A percentile compares a stretch with the other conserved stretches of the same genome.
Evolutionary conservation across 768 basidiomycete species (phyloP).

Genomic region (Rhodocollybia butyracea): DNA sequence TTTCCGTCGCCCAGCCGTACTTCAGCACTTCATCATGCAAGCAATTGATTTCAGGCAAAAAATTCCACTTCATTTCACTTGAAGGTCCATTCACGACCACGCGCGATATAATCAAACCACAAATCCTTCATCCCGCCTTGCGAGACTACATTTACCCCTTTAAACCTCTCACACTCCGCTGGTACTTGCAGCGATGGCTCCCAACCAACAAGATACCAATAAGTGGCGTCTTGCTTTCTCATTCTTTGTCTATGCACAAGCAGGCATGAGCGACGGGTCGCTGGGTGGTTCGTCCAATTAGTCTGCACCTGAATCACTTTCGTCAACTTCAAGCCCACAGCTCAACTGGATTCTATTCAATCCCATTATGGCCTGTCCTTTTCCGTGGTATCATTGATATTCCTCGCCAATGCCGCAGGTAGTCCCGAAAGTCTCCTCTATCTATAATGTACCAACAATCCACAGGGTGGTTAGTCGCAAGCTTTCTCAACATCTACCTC

Average conservation of each 20-base stretch:
- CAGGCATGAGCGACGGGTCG: not conserved
- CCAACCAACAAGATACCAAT: not conserved
- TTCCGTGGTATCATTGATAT: not conserved
- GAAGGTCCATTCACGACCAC: too few relatives aligned
- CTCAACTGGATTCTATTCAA: not conserved
- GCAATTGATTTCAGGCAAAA: too few relatives aligned
- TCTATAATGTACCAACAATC: not conserved
- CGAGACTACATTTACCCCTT: too few relatives aligned
- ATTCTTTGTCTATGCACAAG: not conserved
- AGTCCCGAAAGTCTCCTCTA: not conserved
- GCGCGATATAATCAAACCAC: too few relatives aligned
- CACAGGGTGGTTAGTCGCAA: not conserved
- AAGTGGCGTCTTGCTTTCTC: not conserved
- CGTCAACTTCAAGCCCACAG: not conserved
- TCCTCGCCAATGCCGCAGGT: slow-evolving; percentile 1
- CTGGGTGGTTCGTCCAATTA: not conserved
- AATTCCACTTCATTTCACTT: too few relatives aligned
- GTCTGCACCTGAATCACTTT: not conserved
- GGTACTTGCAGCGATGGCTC: too few relatives aligned
- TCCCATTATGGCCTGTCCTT: not conserved
- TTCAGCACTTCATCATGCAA: too few relatives aligned
- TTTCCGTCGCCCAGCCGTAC: too few relatives aligned
- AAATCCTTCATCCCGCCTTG: too few relatives aligned
- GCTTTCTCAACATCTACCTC: not conserved
- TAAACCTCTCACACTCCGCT: too few relatives aligned